phyloP scores from a whole-genome alignment of 768 basidiomycete genomes.

The Trametes meyenii region DNA sequence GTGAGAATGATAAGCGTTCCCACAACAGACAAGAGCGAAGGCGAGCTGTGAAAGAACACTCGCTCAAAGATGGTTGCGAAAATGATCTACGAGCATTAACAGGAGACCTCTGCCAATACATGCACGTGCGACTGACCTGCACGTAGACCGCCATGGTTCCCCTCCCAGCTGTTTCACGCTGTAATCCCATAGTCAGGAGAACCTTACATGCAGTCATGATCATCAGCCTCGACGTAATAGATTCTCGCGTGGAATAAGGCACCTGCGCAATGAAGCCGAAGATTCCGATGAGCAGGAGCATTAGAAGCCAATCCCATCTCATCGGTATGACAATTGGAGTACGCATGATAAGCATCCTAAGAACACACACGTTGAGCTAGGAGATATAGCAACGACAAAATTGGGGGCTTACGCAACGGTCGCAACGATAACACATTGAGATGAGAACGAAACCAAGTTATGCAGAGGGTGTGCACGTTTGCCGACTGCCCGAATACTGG shows the following conservation, averaged over 20 bases:
- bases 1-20: constrained; percentile 68
- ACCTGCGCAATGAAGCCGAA: constrained; percentile 54
- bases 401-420: constrained; percentile 31
- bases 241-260: background rate
- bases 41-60: constrained; percentile 61
- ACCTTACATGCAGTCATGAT: constrained; percentile 33
- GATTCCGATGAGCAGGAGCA: constrained; percentile 53
- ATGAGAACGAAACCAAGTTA: constrained; percentile 65
- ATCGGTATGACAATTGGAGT: constrained; percentile 51
- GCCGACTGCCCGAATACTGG: constrained; percentile 67
- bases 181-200: constrained; percentile 64
- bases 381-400: no score
- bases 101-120: no score
- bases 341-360: constrained; percentile 44
- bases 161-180: constrained; percentile 65
- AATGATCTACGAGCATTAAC: constrained; percentile 49
- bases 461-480: constrained; percentile 78
- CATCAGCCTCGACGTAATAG: background rate
- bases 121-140: constrained; percentile 38
- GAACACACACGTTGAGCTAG: background rate
- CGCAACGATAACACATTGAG: constrained; percentile 51
- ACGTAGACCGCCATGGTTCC: constrained; percentile 65
- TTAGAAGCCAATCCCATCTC: constrained; percentile 45
- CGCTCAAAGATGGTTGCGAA: constrained; percentile 69
- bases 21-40: constrained; percentile 58